A percentile compares a stretch with the other conserved stretches of the same genome.
These are phyloP conservation scores for Teratosphaeria viscida DNA, from an alignment of 2,329 filamentous ascomycete species.

Conservation along the genomic window DNA sequence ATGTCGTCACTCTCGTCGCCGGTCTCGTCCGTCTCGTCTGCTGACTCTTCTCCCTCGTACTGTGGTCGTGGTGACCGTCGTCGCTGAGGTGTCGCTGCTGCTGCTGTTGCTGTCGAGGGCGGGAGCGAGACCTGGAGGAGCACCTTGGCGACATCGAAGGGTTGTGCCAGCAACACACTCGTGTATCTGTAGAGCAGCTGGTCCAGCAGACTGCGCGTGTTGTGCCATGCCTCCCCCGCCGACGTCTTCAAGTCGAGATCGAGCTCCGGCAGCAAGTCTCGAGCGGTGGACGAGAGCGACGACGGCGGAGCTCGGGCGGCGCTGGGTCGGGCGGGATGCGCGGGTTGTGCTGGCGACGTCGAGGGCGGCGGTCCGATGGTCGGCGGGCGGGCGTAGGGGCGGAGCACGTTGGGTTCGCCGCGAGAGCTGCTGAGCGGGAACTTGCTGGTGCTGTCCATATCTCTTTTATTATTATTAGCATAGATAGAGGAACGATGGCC, in stretches of 20 bases:
- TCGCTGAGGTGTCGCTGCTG: background rate
- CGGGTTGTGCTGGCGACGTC: constrained; percentile 22
- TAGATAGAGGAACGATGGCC: background rate
- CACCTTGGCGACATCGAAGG: constrained; percentile 94
- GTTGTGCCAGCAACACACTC: constrained; percentile 79
- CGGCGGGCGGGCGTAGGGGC: constrained; percentile 52
- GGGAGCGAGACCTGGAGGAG: constrained; percentile 66
- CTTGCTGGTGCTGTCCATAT: constrained; percentile 10
- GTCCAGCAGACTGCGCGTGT: constrained; percentile 64
- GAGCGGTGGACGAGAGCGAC: constrained; percentile 53
- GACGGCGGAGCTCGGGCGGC: constrained; percentile 19
- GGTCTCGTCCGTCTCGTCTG: constrained; percentile 5
- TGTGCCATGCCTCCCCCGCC: constrained; percentile 24
- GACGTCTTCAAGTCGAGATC: constrained; percentile 55
- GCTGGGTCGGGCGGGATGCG: constrained; percentile 37
- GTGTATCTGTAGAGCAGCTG: constrained; percentile 87
- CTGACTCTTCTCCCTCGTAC: constrained; percentile 2
- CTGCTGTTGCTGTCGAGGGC: constrained; percentile 1
- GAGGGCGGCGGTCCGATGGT: constrained; percentile 51
- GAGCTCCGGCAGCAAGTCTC: constrained; percentile 78
- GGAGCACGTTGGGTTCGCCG: constrained; percentile 50
- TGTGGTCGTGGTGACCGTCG: background rate
- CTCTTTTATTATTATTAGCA: background rate
- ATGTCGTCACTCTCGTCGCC: constrained; percentile 42
- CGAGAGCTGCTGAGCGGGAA: constrained; percentile 33